phyloP scores from a whole-genome alignment of 257 asterid genomes.

The Solanum pinnatisectum region DNA sequence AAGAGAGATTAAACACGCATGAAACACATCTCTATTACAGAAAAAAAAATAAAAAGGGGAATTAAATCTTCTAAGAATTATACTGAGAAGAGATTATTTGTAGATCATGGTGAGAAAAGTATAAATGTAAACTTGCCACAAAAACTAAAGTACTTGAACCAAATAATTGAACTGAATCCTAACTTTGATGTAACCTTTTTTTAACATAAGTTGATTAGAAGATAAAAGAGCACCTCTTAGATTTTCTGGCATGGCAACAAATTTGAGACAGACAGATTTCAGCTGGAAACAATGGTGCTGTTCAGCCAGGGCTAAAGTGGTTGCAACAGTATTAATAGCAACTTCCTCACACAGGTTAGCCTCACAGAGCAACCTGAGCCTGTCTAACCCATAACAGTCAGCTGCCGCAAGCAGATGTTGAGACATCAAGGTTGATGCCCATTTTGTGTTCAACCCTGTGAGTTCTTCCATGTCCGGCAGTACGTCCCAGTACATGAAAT shows the following conservation, averaged over 20 bases:
- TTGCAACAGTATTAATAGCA: constrained; percentile 93
- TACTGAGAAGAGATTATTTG: background rate
- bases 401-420: constrained; percentile 98
- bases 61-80: background rate
- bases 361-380: constrained; percentile 89
- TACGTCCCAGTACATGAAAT: constrained; percentile 80
- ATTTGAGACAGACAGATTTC: constrained; percentile 76
- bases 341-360: constrained; percentile 67
- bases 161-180: background rate
- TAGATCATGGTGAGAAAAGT: background rate
- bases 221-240: constrained; percentile 48
- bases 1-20: background rate
- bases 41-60: background rate
- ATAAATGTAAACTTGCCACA: background rate
- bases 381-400: constrained; percentile 82
- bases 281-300: constrained; percentile 94
- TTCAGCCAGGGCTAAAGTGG: constrained; percentile 92
- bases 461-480: constrained; percentile 85
- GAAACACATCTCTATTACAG: background rate
- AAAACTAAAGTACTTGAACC: background rate
- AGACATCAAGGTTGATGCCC: constrained; percentile 91
- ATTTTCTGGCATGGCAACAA: constrained; percentile 73
- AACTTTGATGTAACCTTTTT: background rate
- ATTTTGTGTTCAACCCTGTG: constrained; percentile 69
- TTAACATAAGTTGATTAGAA: background rate